Conservation (phyloP, 2,329 filamentous ascomycete species). For the Aspergillus glaucus region DNA sequence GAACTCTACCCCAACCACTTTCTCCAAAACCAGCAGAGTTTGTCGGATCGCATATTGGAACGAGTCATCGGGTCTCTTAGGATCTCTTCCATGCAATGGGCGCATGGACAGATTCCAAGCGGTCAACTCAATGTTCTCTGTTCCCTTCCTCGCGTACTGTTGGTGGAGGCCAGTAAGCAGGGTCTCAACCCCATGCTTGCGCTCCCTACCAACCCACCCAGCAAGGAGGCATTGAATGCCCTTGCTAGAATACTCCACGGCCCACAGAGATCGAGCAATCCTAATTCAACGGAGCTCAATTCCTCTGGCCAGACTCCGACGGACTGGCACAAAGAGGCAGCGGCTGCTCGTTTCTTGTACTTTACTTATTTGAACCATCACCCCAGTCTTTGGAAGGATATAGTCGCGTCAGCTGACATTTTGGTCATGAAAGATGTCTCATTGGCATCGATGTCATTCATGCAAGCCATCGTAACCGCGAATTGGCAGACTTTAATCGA, state of each 20-base stretch:
- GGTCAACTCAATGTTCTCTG: conserved; percentile 54
- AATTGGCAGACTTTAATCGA: conserved; percentile 44
- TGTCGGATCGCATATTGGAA: conserved; percentile 41
- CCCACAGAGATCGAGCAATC: conserved; percentile 27
- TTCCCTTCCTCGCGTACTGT: conserved; percentile 48
- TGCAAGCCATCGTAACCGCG: conserved; percentile 48
- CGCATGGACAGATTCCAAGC: conserved; percentile 48
- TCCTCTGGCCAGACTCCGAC: conserved; percentile 29
- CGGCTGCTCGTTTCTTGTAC: conserved; percentile 50
- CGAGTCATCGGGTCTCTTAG: conserved; percentile 43
- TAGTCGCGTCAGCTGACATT: conserved; percentile 50
- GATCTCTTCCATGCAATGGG: conserved; percentile 44
- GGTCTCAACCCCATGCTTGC: conserved; percentile 41
- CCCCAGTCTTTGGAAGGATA: conserved; percentile 46
- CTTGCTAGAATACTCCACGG: conserved; percentile 53
- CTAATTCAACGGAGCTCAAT: conserved; percentile 27
- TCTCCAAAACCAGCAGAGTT: conserved; percentile 35
- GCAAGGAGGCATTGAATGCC: conserved; percentile 49
- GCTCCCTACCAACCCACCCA: conserved; percentile 48
- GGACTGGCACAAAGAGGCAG: conserved; percentile 42
- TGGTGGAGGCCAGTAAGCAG: conserved; percentile 41
- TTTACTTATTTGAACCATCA: conserved; percentile 49
- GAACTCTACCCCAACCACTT: conserved; percentile 51
- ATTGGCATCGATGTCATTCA: conserved; percentile 48
- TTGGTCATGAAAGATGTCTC: conserved; percentile 53